Conservation (phyloP, 345 rosid genomes). For the Dipteronia dyeriana region DNA sequence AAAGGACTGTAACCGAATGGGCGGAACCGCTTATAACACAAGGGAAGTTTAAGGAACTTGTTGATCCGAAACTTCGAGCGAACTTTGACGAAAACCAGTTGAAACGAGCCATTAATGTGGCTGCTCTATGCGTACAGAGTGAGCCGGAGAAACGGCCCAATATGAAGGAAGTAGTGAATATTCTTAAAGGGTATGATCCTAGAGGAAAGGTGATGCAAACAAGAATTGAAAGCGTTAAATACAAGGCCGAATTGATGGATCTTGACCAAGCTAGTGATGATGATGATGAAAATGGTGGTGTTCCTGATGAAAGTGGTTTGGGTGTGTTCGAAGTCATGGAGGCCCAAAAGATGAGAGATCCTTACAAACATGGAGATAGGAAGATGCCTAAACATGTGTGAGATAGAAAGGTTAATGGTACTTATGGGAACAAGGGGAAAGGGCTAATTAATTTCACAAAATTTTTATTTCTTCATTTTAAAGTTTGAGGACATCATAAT, state of each 20-base stretch:
- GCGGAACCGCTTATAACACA: constrained; percentile 61
- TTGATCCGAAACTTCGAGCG: constrained; percentile 65
- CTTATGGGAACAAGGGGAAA: too few relatives aligned
- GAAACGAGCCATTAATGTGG: constrained; percentile 54
- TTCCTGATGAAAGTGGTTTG: constrained; percentile 36
- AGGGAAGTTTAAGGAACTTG: constrained; percentile 63
- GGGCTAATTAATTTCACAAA: not conserved
- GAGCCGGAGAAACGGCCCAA: constrained; percentile 71
- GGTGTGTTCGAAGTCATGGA: constrained; percentile 61
- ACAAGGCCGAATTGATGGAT: constrained; percentile 52
- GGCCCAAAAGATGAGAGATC: constrained; percentile 42
- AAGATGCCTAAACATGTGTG: constrained; percentile 10
- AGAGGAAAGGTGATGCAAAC: constrained; percentile 37
- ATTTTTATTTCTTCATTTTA: not conserved
- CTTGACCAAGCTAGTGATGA: constrained; percentile 49
- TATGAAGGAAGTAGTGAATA: constrained; percentile 72
- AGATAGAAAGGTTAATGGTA: not conserved
- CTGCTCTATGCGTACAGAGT: constrained; percentile 67
- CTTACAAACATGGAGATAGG: constrained; percentile 34
- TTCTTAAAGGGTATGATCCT: constrained; percentile 57
- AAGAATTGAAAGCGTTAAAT: constrained; percentile 49
- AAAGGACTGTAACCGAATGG: constrained; percentile 78
- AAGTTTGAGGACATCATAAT: not conserved
- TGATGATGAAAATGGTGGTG: constrained; percentile 11
- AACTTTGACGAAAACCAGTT: constrained; percentile 65